Evolutionary conservation across 2,329 filamentous ascomycete species (phyloP), one percentile per base, ranked within the genome.

Genomic region (Emergomyces pasteurianus): DNA sequence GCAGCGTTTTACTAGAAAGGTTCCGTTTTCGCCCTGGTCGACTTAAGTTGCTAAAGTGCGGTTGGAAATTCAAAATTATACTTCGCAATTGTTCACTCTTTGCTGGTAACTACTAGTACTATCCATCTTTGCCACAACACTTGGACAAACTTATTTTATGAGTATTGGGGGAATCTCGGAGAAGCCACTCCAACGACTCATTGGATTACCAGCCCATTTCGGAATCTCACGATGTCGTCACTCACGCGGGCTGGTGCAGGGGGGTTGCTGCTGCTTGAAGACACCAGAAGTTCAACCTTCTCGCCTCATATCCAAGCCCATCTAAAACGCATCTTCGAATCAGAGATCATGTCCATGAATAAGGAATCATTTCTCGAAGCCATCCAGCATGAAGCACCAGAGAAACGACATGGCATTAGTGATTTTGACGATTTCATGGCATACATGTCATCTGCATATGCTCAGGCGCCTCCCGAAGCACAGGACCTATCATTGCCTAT

Each of bases 401-500:
- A 16, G 14, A 40, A 47, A 26, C 34, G 43, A 43, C 31, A 40
- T 28, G 36, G 18, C 23, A 16, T 50, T 18, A 38, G 28, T 9
- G 26, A 10, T n/a, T 26, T 80, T 62, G 70, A 77, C 53, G 70
- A 68, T 6, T 81, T 81, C 61, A 71, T 78, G 40, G 70, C 73
- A 53, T 81, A 80, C 64, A 79, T 82, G 73, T 73, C 73, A 56
- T 78, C 74, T 23, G 70, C 73, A 16, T 77, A 75, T 65, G 80
- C 77, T 64, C 77, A 79, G n/a, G 71, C 75, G 26, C 72, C 75
- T 8, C 61, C 73, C 26, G 67, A 75, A 36, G 68, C 75, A 64
- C 79, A 83, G 61, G 86, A 91, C 69, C 71, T 85, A 38, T 81
- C 81, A 0, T 83, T 82, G 58, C 88, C 90, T 3, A 80, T 95